Base-by-base conservation (phyloP, 345 rosid species). In the Angophora floribunda region DNA sequence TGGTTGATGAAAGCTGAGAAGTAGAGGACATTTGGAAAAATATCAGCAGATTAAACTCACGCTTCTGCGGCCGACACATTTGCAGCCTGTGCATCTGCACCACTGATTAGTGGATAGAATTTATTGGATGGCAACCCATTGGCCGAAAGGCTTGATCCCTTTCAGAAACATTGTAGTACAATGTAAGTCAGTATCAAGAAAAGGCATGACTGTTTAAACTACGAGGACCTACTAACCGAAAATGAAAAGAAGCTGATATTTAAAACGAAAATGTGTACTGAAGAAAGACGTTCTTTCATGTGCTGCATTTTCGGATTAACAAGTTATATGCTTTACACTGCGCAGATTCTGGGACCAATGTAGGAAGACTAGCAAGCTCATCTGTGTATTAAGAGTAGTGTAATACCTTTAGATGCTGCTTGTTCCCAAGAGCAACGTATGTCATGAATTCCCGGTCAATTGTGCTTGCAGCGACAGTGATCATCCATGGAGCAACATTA, bases 391-490 rank as follows among this genome's bases (percentile, higher is more conserved):
- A 59, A 26, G 15, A 26, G 67, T 59, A 59, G 51, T 45, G 6
- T 63, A 15, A 36, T 87, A 96, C 99, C 98, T 94, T 93, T 86
- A 91, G 86, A 52, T 85, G 87, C 86, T 82, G 86, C 12, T 92
- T 91, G 88, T 93, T 92, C n/a, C 92, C 94, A 5, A 97, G 95
- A 21, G 90, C 85, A 49, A 94, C 93, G 52, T 80, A 90, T 19
- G 90, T 93, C 22, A 90, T 86, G 89, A 97, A 95, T 88, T 94
- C 95, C 24, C 98, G 91, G 86, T 97, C 97, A 9, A 92, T 92
- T 28, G 98, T 94, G 91, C 95, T 95, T 52, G 99, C 99, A 10
- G 94, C 99, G 19, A 96, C 93, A 0, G 98, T 96, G 55, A 97
- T 70, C 88, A 93, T 86, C 99, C 98, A 97, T 0, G 99, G 99